Evolutionary conservation across 2,329 filamentous ascomycete genomes (phyloP).

Genomic region (Plenodomus tracheiphilus): DNA sequence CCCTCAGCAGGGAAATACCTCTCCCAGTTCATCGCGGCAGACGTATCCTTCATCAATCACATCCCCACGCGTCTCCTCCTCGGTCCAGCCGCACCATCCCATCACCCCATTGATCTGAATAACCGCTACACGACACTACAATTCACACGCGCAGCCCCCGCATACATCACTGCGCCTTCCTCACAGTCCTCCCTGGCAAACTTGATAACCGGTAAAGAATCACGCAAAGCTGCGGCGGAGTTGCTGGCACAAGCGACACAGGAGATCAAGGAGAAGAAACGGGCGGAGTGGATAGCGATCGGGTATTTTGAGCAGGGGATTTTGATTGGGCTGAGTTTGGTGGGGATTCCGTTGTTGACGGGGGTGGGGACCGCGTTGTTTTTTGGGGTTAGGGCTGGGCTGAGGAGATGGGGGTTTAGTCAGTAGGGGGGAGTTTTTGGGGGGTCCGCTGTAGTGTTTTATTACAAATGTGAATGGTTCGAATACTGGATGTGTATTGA

Average conservation of each 20-base stretch:
- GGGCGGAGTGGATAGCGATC: conserved; percentile 35
- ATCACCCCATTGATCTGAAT: conserved; percentile 17
- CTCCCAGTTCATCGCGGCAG: conserved; percentile 57
- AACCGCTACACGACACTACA: conserved; percentile 23
- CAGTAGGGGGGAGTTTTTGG: neutral
- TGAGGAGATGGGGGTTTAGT: conserved; percentile 22
- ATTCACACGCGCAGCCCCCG: conserved; percentile 23
- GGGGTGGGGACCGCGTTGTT: conserved; percentile 31
- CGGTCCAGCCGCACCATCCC: conserved; percentile 29
- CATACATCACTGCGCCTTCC: conserved; percentile 12
- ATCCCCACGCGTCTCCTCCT: conserved; percentile 59
- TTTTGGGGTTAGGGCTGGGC: conserved; percentile 28
- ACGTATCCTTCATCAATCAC: conserved; percentile 60
- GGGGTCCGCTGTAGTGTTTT: neutral
- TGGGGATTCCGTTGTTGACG: conserved; percentile 34
- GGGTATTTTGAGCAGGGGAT: conserved; percentile 39
- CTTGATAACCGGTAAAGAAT: conserved; percentile 11
- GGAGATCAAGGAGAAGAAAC: conserved; percentile 39
- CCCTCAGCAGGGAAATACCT: conserved; percentile 61
- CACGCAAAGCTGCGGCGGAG: conserved; percentile 13
- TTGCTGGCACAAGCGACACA: conserved; percentile 18
- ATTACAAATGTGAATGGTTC: neutral
- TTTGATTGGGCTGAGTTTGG: conserved; percentile 42
- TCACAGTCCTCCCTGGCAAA: conserved; percentile 24
- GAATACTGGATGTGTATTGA: neutral